Evolutionary conservation across 1,139 yeast species (phyloP).

Genomic region (Lodderomyces theae): DNA sequence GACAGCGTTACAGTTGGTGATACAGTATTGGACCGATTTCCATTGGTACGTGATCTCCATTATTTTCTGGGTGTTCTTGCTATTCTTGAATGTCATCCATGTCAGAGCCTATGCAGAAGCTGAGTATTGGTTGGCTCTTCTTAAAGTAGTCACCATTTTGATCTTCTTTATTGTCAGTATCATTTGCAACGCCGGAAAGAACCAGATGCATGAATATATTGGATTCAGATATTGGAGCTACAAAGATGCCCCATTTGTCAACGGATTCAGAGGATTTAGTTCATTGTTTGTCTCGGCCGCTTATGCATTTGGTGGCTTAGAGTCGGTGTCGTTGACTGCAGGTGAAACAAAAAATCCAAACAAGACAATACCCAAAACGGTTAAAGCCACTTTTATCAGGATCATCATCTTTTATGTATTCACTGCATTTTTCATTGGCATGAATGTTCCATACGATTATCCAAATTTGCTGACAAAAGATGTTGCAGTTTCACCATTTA

Average conservation of each 20-base stretch:
- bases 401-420: slow-evolving; percentile 38
- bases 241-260: slow-evolving; percentile 42
- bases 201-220: slow-evolving; percentile 32
- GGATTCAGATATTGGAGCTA: slow-evolving; percentile 40
- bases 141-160: slow-evolving; percentile 38
- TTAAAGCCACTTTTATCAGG: slow-evolving; percentile 57
- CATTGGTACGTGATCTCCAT: slow-evolving; percentile 57
- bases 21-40: slow-evolving; percentile 61
- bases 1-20: slow-evolving; percentile 56
- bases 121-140: slow-evolving; percentile 38
- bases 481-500: slow-evolving; percentile 60
- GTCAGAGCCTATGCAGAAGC: slow-evolving; percentile 49
- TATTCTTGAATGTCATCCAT: slow-evolving; percentile 51
- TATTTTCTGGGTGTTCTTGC: slow-evolving; percentile 56
- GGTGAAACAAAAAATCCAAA: slow-evolving; percentile 64
- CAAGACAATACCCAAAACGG: slow-evolving; percentile 55
- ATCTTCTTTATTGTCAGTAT: slow-evolving; percentile 41
- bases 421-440: slow-evolving; percentile 45
- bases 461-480: slow-evolving; percentile 39
- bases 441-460: slow-evolving; percentile 42
- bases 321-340: slow-evolving; percentile 61
- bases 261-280: slow-evolving; percentile 42
- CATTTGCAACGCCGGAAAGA: slow-evolving; percentile 36
- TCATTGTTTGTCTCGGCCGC: slow-evolving; percentile 51
- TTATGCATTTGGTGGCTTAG: slow-evolving; percentile 69